A percentile compares a stretch with the other conserved stretches of the same genome.
These are phyloP conservation scores for Globisporangium carolinianum DNA, from an alignment of 352 stramenopile species.

Conservation along the genomic window DNA sequence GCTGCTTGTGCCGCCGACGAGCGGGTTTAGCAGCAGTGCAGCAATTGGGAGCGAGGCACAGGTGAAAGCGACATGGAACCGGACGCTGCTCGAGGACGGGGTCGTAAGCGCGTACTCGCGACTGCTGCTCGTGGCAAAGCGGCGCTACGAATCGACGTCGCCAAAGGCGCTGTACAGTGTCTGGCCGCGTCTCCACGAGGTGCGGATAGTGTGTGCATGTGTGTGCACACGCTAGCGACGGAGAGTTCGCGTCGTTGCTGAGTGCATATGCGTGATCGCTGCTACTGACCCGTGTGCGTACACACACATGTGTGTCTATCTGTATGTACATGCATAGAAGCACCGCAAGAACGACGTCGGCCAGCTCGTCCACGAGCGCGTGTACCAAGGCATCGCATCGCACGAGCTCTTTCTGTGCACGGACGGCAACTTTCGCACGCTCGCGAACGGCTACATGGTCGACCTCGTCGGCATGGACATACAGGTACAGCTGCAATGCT, in stretches of 20 bases:
- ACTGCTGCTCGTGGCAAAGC: slow-evolving; percentile 48
- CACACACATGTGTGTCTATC: not conserved
- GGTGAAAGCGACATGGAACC: slow-evolving; percentile 63
- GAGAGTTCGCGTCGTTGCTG: not conserved
- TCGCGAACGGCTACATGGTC: slow-evolving; percentile 55
- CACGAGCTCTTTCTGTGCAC: slow-evolving; percentile 67
- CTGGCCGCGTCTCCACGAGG: slow-evolving; percentile 33
- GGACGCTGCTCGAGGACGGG: slow-evolving; percentile 61
- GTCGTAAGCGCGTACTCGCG: slow-evolving; percentile 56
- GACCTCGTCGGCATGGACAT: slow-evolving; percentile 60
- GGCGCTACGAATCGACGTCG: slow-evolving; percentile 23
- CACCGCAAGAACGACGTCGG: slow-evolving; percentile 24
- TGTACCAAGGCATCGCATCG: slow-evolving; percentile 35
- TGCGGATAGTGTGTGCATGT: slow-evolving; percentile 1
- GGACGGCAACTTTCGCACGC: slow-evolving; percentile 44
- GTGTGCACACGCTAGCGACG: not conserved
- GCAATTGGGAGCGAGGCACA: slow-evolving; percentile 38
- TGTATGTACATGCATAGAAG: slow-evolving; percentile 2
- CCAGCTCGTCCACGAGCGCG: slow-evolving; percentile 28
- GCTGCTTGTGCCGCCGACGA: slow-evolving; percentile 12
- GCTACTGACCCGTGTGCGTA: not conserved
- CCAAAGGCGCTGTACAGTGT: slow-evolving; percentile 55
- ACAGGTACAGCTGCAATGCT: slow-evolving; percentile 26
- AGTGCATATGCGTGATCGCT: not conserved
- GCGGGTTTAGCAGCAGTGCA: slow-evolving; percentile 10